Percentiles rank a stretch among this genome's conserved stretches.
Conservation (phyloP, 176 grass and related monocot genomes). For the Leersia perrieri region DNA sequence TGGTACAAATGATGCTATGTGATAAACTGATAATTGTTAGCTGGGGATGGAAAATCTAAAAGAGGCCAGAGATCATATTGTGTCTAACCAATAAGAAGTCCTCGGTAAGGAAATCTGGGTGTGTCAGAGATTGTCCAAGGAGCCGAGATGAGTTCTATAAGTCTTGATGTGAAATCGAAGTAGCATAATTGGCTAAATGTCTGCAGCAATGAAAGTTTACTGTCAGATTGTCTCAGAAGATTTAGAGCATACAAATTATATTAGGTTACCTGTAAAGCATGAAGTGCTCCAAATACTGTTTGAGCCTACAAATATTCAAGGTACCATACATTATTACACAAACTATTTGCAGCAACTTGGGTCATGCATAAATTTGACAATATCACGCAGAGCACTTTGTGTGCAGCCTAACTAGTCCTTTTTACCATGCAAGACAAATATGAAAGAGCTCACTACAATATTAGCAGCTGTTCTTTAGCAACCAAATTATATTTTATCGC, state of each 20-base stretch:
- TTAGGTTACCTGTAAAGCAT: conserved; percentile 82
- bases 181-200: conserved; percentile 91
- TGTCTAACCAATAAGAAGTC: conserved; percentile 89
- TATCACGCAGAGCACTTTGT: neutral
- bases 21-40: neutral
- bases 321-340: conserved; percentile 10
- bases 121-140: conserved; percentile 83
- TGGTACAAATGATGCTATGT: neutral
- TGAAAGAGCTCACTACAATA: neutral
- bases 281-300: conserved; percentile 91
- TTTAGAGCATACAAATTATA: neutral
- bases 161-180: conserved; percentile 75
- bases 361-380: conserved; percentile 5
- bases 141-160: conserved; percentile 68
- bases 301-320: conserved; percentile 69
- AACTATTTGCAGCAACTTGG: neutral
- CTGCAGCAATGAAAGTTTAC: conserved; percentile 43
- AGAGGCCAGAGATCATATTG: neutral
- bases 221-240: conserved; percentile 12
- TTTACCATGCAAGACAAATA: neutral
- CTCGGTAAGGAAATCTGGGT: conserved; percentile 90
- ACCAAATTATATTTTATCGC: neutral
- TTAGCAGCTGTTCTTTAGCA: neutral
- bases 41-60: neutral
- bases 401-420: neutral